These are phyloP conservation scores for Fusarium fracticaudum DNA, from an alignment of 2,329 filamentous ascomycete species.

Conservation along the genomic window DNA sequence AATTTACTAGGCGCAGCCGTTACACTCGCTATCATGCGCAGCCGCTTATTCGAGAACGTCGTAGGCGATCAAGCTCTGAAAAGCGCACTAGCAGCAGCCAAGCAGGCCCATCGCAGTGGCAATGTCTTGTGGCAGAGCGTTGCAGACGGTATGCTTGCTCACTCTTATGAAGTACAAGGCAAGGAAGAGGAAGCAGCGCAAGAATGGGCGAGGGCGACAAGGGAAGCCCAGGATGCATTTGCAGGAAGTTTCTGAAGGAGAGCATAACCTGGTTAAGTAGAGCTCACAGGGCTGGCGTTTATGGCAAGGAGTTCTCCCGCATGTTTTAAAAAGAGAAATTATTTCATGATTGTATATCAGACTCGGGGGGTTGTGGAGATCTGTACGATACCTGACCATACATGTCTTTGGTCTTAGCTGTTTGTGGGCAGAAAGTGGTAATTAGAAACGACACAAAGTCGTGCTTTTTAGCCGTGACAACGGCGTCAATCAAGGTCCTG, in stretches of 20 bases:
- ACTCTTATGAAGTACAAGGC: constrained; percentile 78
- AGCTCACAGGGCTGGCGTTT: constrained; percentile 35
- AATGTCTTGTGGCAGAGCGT: constrained; percentile 84
- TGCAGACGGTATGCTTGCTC: constrained; percentile 79
- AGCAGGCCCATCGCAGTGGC: constrained; percentile 74
- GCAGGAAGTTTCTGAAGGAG: constrained; percentile 42
- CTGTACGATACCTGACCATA: constrained; percentile 39
- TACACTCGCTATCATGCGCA: constrained; percentile 85
- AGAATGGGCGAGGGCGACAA: constrained; percentile 54
- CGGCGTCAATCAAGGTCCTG: constrained; percentile 25
- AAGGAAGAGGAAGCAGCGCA: constrained; percentile 57
- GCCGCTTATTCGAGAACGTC: constrained; percentile 81
- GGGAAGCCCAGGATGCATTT: constrained; percentile 56
- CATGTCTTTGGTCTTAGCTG: constrained; percentile 29
- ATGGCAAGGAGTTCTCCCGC: constrained; percentile 39
- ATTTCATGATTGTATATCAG: constrained; percentile 43
- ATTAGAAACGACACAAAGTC: constrained; percentile 33
- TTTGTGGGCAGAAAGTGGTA: constrained; percentile 24
- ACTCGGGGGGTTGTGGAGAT: constrained; percentile 21
- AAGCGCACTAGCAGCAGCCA: constrained; percentile 74
- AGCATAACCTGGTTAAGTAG: constrained; percentile 14
- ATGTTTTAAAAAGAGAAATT: constrained; percentile 35
- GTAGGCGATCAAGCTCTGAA: constrained; percentile 84
- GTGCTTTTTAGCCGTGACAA: constrained; percentile 24
- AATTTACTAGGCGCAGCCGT: constrained; percentile 87